Percentiles rank a stretch among this genome's conserved stretches.
Conservation (phyloP, 805 yeast genomes). For the Kuraishia capsulata region DNA sequence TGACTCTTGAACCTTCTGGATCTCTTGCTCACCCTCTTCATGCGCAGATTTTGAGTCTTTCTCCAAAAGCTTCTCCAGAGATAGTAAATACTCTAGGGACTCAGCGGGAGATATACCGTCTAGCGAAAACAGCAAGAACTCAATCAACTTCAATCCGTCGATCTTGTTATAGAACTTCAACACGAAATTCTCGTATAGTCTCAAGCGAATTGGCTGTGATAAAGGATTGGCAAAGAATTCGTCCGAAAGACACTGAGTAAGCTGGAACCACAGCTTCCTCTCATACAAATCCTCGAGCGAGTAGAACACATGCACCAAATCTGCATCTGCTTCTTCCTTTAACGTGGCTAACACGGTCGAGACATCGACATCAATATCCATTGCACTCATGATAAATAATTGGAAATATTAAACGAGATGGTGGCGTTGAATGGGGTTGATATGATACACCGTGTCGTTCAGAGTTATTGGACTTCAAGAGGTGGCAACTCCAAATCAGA, state of each 20-base stretch:
- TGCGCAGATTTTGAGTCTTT: conserved; percentile 30
- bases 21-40: conserved; percentile 26
- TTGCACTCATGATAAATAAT: conserved; percentile 4
- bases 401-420: too few relatives aligned
- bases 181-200: conserved; percentile 66
- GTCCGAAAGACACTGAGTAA: conserved; percentile 54
- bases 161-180: conserved; percentile 57
- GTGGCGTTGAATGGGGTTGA: too few relatives aligned
- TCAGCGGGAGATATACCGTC: conserved; percentile 35
- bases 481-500: too few relatives aligned
- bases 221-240: conserved; percentile 50
- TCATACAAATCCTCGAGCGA: conserved; percentile 80
- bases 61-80: conserved; percentile 19
- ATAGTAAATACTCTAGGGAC: conserved; percentile 38
- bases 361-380: conserved; percentile 17
- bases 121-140: conserved; percentile 54
- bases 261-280: conserved; percentile 90
- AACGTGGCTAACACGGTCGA: conserved; percentile 41
- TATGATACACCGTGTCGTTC: too few relatives aligned
- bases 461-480: too few relatives aligned
- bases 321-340: conserved; percentile 51
- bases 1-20: conserved; percentile 36
- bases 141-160: conserved; percentile 72
- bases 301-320: conserved; percentile 47
- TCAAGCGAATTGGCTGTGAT: conserved; percentile 47